Percentiles rank a stretch among this genome's conserved stretches.
Conservation (phyloP, 2,329 filamentous ascomycete species). For the Penicillium occitanis region DNA sequence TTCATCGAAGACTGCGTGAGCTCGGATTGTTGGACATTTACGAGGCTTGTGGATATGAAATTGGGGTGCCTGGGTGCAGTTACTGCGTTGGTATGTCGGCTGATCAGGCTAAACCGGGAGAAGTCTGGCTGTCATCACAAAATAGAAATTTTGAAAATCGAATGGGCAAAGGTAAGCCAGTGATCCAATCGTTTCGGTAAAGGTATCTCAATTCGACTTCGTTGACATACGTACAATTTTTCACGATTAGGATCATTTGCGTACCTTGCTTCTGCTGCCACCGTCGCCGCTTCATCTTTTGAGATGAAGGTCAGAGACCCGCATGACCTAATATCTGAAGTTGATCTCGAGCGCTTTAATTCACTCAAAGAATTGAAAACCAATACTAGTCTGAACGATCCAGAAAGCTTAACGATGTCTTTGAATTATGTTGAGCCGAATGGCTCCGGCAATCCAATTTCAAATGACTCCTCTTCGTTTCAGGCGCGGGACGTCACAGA, state of each 20-base stretch:
- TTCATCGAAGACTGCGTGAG: slow-evolving; percentile 38
- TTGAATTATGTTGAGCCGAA: slow-evolving; percentile 21
- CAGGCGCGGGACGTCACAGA: neutral
- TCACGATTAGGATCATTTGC: slow-evolving; percentile 42
- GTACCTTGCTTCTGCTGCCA: slow-evolving; percentile 47
- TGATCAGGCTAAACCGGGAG: slow-evolving; percentile 43
- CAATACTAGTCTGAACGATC: neutral
- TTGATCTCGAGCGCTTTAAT: slow-evolving; percentile 29
- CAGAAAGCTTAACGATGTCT: neutral
- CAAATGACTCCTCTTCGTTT: neutral
- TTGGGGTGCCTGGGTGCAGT: slow-evolving; percentile 47
- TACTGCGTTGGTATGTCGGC: slow-evolving; percentile 49
- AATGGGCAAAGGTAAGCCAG: slow-evolving; percentile 42
- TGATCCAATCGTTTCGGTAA: too few relatives aligned
- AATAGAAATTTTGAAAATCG: slow-evolving; percentile 51
- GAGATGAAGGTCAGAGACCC: slow-evolving; percentile 47
- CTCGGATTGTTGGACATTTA: slow-evolving; percentile 42
- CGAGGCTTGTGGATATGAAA: slow-evolving; percentile 43
- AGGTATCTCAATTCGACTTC: neutral
- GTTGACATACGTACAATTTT: neutral
- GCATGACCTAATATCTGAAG: slow-evolving; percentile 29
- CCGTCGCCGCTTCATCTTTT: slow-evolving; percentile 51
- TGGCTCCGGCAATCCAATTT: neutral
- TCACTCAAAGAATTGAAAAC: slow-evolving; percentile 7
- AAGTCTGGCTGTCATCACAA: slow-evolving; percentile 49